Evolutionary conservation across 2,329 filamentous ascomycete species (phyloP), one percentile per base, ranked within the genome.

Genomic region (Dryadomyces sulphureus): DNA sequence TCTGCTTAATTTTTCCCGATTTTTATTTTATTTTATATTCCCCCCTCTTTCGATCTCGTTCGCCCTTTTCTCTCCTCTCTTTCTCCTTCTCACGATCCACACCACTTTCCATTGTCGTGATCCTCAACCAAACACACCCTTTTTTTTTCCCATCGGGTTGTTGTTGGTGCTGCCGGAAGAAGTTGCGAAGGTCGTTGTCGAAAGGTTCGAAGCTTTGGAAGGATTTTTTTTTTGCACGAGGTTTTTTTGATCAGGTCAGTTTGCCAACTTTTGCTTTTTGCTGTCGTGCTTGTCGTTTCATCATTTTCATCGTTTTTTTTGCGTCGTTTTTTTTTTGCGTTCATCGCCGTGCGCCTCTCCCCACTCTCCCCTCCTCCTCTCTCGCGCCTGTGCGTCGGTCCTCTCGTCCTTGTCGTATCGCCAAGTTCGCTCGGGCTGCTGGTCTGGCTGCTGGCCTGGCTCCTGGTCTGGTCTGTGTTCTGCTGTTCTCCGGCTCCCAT

Each of bases 81-180:
- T 16, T 34, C 30, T 24, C 20, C 17, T 40, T 41, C 40, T 52
- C 53, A 52, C 53, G 51, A 50, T 44, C 27, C 43, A 48, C 48
- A 46, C 43, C 41, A 46, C 41, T 38, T 38, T 42, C 19, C 32
- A 22, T 32, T 41, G 34, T 46, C 40, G 47, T 49, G 46, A 41
- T 41, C 47, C 27, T 49, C 50, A 49, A 43, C 40, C 41, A 42
- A 45, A 38, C 30, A 36, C 48, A 32, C 24, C n/a, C 16, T 36
- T 36, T 36, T 36, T 19, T 7, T 14, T 30, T 50, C 47, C 38
- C n/a, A 49, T 30, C 36, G 50, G 50, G 52, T 51, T 50, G 53
- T 55, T 51, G 53, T 52, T 36, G 52, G 50, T 50, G 52, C 50
- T 50, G 52, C 52, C 46, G 53, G 52, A 52, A 52, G 53, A 52